Base-by-base conservation (phyloP, 306 rosid genomes). In the Canavalia ensiformis region DNA sequence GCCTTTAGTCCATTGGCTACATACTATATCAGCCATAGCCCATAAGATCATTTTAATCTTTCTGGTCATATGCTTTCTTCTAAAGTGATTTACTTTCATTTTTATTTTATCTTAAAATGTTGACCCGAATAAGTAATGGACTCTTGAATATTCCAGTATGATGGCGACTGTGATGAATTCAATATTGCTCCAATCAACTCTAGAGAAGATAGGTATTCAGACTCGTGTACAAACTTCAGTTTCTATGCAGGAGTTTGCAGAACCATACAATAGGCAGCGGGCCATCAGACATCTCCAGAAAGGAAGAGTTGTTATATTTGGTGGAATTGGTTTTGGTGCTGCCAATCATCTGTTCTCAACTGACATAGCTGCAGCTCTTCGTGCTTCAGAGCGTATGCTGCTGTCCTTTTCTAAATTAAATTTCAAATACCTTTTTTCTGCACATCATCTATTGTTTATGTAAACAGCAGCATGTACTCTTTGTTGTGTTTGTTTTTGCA, bases 201-300 rank as follows among this genome's bases (percentile, higher is more conserved):
- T 90, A 1, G 94, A 90, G 90, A 90, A 90, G 84, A 64, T 90
- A 86, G 94, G 92, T n/a, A 75, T 90, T 81, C 89, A 88, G 85
- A 80, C 90, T 33, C 92, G 89, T n/a, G 90, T 90, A 18, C 92
- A 90, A 81, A 87, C 85, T 75, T 60, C 87, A 57, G 76, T 88
- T 47, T 30, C 90, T 45, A 87, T 90, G 88, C 90, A 80, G 30
- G 94, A 88, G 83, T 85, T 85, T 64, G 88, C 89, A 68, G 94
- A 88, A 78, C 90, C 90, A 58, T 88, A 90, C 81, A 90, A 85
- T 67, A 83, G 94, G 87, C 89, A 85, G 72, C 87, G 92, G 70
- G 92, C 94, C 77, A 90, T 88, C 80, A 86, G 92, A 75, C 94
- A 90, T 90, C 90, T 90, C 30, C 90, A 90, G 88, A 90, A 90